Evolutionary conservation across 306 rosid species (phyloP).

Genomic region (Pueraria montana): DNA sequence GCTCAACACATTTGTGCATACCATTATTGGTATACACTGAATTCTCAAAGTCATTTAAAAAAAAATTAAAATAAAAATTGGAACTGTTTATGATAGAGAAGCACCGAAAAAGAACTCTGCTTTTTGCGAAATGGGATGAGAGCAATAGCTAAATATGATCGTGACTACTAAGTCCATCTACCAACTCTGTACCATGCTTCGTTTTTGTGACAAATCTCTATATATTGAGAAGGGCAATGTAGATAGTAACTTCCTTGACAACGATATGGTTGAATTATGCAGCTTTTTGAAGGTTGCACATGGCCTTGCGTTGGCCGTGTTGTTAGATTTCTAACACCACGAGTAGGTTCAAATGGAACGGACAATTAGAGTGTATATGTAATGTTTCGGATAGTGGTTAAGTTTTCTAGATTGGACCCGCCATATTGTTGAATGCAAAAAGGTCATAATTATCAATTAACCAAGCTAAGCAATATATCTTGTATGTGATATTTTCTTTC

Average conservation of each 20-base stretch:
- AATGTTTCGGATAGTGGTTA: slow-evolving; percentile 30
- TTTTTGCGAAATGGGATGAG: slow-evolving; percentile 37
- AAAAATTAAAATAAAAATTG: background rate
- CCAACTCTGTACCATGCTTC: slow-evolving; percentile 34
- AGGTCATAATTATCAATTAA: slow-evolving; percentile 4
- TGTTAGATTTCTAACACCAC: slow-evolving; percentile 41
- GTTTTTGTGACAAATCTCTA: slow-evolving; percentile 33
- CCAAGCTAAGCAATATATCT: slow-evolving; percentile 1
- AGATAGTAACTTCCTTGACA: slow-evolving; percentile 43
- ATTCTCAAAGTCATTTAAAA: slow-evolving; percentile 12
- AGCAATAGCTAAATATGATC: slow-evolving; percentile 48
- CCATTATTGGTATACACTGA: slow-evolving; percentile 50
- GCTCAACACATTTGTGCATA: slow-evolving; percentile 60
- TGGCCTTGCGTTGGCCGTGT: slow-evolving; percentile 49
- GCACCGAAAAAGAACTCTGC: slow-evolving; percentile 33
- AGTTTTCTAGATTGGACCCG: slow-evolving; percentile 44
- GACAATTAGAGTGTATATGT: slow-evolving; percentile 43
- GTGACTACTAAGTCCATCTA: slow-evolving; percentile 39
- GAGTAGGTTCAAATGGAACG: slow-evolving; percentile 49
- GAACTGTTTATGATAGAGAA: slow-evolving; percentile 38
- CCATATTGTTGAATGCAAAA: slow-evolving; percentile 6
- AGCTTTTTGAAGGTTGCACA: slow-evolving; percentile 46
- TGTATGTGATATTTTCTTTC: background rate
- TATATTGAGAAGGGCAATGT: slow-evolving; percentile 25
- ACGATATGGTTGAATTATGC: slow-evolving; percentile 53